These are phyloP conservation scores for Nakaseomyces bracarensis DNA, from an alignment of 1,139 yeast genomes.

Conservation along the genomic window DNA sequence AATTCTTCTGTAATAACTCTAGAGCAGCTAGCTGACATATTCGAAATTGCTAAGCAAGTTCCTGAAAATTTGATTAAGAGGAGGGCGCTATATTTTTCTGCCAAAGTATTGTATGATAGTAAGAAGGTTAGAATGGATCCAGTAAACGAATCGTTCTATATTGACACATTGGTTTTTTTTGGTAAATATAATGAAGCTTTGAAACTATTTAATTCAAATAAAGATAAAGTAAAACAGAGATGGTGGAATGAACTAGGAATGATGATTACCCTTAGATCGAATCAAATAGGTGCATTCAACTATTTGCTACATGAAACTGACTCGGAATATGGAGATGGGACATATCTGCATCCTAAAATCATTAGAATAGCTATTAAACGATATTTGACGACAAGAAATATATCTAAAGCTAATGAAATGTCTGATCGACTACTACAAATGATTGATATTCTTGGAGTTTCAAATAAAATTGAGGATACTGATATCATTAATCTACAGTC, in stretches of 20 bases:
- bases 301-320: constrained; percentile 17
- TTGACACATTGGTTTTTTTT: constrained; percentile 29
- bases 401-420: constrained; percentile 14
- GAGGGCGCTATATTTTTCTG: constrained; percentile 24
- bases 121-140: constrained; percentile 30
- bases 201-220: constrained; percentile 22
- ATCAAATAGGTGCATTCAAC: constrained; percentile 30
- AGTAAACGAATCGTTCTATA: constrained; percentile 30
- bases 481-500: constrained; percentile 14
- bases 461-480: not conserved
- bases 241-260: constrained; percentile 37
- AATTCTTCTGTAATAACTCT: constrained; percentile 13
- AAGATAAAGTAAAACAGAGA: constrained; percentile 27
- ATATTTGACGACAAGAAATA: constrained; percentile 16
- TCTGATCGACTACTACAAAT: constrained; percentile 18
- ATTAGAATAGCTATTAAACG: constrained; percentile 23
- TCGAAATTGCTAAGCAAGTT: constrained; percentile 24
- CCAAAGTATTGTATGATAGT: constrained; percentile 22
- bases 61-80: constrained; percentile 15
- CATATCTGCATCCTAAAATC: constrained; percentile 21
- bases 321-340: constrained; percentile 13
- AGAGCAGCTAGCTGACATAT: constrained; percentile 23
- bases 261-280: constrained; percentile 28
- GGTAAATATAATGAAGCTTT: constrained; percentile 28
- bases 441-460: constrained; percentile 16